Evolutionary conservation across 2,329 filamentous ascomycete genomes (phyloP), one percentile per base, ranked within the genome.

Genomic region (Xylaria sp.): DNA sequence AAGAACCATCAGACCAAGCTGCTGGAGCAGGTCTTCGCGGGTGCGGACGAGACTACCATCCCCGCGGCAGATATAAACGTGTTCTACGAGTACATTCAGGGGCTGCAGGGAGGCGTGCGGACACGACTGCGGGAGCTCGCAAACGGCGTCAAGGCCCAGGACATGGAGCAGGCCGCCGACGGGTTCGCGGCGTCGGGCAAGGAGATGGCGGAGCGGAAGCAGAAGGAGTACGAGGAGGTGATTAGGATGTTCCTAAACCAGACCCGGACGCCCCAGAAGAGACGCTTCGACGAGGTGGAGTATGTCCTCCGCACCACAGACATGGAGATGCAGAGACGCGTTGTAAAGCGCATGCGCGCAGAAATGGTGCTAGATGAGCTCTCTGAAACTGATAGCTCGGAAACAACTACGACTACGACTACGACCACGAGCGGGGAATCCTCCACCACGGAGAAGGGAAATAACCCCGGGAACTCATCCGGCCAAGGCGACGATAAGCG

Each of bases 1-100:
- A 97, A 97, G 83, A 94, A 93, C 74, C 89, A 93, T 77, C 94
- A 97, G 80, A 93, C 90, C 63, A 89, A 93, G 74, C 84, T 97
- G 13, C 88, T 97, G 77, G 95, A 96, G 79, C 90, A 97, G 82
- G 82, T 92, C 54, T 93, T 97, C 78, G 89, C 92, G 73, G 69
- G 59, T 20, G 63, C 70, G 42, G 82, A 89, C 72, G 87, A 89
- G 74, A 87, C 88, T 70, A 86, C 87, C 51, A 87, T 97, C 51
- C 93, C 94, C 0, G 82, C 89, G 17, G 82, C 86, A 67, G 88
- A 95, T 80, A 89, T 93, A 67, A 81, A 87, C 56, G 85, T 89
- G 26, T 88, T 97, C 49, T 88, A 91, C 77, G 85, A 88, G 60
- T 98, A 97, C 81, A 88, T 97, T 72, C 84, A 87, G 66, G 93